Evolutionary conservation across 169 alveolate genomes (phyloP).

Genomic region (Eimeria tenella): DNA sequence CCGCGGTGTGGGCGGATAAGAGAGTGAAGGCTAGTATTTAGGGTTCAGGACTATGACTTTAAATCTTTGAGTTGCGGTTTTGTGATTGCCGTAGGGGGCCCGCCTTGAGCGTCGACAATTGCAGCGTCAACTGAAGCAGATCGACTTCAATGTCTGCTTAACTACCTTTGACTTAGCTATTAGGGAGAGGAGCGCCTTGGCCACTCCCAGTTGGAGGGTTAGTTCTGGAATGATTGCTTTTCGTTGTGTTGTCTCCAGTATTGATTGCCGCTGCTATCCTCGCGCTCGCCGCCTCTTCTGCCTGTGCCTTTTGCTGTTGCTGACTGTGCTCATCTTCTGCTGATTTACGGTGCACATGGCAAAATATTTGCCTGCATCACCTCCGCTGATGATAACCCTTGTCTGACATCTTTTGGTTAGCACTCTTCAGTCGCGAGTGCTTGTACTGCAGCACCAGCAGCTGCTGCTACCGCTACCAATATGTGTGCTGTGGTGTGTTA

Average conservation of each 20-base stretch:
- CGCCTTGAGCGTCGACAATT: conserved; percentile 64
- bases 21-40: no score
- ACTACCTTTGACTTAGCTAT: conserved; percentile 82
- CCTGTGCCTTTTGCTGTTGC: background rate
- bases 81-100: conserved; percentile 73
- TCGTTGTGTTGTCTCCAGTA: background rate
- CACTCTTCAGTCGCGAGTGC: no score
- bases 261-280: background rate
- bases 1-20: no score
- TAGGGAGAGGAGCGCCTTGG: conserved; percentile 72
- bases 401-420: no score
- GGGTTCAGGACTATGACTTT: no score
- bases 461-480: background rate
- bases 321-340: background rate
- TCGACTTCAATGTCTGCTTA: conserved; percentile 81
- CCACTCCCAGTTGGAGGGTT: conserved; percentile 63
- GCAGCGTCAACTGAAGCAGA: conserved; percentile 74
- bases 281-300: background rate
- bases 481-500: background rate
- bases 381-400: no score
- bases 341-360: no score
- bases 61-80: conserved; percentile 82
- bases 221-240: background rate
- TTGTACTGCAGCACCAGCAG: background rate
- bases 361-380: no score